Evolutionary conservation across 2,329 filamentous ascomycete genomes (phyloP), one percentile per base, ranked within the genome.

Genomic region (Chrysosporium queenslandicum): DNA sequence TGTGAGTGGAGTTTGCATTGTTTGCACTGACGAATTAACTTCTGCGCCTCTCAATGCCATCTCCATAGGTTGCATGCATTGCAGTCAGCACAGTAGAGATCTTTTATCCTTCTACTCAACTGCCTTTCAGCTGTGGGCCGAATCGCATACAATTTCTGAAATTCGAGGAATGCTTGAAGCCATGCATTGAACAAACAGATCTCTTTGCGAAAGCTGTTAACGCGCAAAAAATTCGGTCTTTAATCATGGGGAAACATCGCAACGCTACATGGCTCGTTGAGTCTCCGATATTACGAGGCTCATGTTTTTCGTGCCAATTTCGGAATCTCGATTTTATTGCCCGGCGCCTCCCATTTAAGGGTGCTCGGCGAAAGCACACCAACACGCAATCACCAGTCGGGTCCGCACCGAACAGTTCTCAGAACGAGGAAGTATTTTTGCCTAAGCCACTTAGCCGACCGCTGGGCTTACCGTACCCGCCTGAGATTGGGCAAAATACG

Each of bases 381-480:
- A 41, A 23, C 23, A 41, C 25, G n/a, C 29, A 41, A 4, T 11
- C 46, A 29, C 5, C 20, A 25, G 16, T 11, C 14, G 20, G 3
- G 32, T 30, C 30, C 3, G 18, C 8, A 16, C 9, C 16, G 34
- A 51, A 20, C 23, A 42, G 6, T 8, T 32, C 16, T 29, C n/a
- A 37, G 6, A 49, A 47, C 5, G 34, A 47, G 2, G 48, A 42
- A 23, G 41, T 39, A n/a, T 52, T 43, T 18, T 25, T 14, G n/a
- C 53, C 53, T 14, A 45, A 53, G 18, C 72, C 73, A 1, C 73
- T 83, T 50, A 72, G 74, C 36, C 81, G 87, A 34, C 91, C 92
- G 12, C 91, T 98, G 59, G 92, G 92, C 56, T 81, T 94, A 69
- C 75, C 77, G 9, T 71, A 79, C 34, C 85, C 89, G 1, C 92